A percentile compares a stretch with the other conserved stretches of the same genome.
These are phyloP conservation scores for Aspergillus spinulosporus DNA, from an alignment of 2,329 filamentous ascomycete species.

Conservation along the genomic window DNA sequence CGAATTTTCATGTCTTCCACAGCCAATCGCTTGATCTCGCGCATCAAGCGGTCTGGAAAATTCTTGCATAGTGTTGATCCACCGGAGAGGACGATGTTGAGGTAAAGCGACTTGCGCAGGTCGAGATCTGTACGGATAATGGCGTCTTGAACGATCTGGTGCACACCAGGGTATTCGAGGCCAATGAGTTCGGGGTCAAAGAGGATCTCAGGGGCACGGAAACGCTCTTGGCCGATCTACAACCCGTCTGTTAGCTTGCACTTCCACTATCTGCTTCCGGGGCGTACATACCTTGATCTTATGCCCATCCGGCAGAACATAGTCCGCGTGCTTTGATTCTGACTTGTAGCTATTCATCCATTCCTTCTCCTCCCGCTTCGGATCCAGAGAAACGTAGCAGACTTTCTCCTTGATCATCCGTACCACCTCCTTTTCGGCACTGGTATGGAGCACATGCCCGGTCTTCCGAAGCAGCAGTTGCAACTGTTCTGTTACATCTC, in stretches of 20 bases:
- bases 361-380: constrained; percentile 93
- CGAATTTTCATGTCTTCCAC: constrained; percentile 99
- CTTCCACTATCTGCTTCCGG: neutral
- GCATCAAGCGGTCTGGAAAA: constrained; percentile 87
- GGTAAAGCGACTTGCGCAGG: constrained; percentile 87
- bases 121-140: constrained; percentile 96
- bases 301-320: constrained; percentile 86
- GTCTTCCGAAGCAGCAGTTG: constrained; percentile 88
- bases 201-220: constrained; percentile 92
- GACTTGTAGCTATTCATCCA: constrained; percentile 74
- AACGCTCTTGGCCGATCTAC: constrained; percentile 87
- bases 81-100: constrained; percentile 95
- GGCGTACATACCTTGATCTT: constrained; percentile 71
- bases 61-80: constrained; percentile 96
- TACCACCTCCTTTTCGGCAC: constrained; percentile 98
- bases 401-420: constrained; percentile 94
- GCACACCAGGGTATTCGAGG: constrained; percentile 92
- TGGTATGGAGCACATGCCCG: constrained; percentile 94
- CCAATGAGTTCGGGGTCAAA: constrained; percentile 98
- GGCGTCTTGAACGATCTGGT: constrained; percentile 96
- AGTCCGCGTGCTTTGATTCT: constrained; percentile 79
- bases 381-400: constrained; percentile 86
- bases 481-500: constrained; percentile 94
- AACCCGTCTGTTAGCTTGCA: constrained; percentile 6
- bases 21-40: constrained; percentile 87